Percentiles rank a stretch among this genome's conserved stretches.
These are phyloP conservation scores for Trametes villosa DNA, from an alignment of 768 basidiomycete genomes.

Conservation along the genomic window DNA sequence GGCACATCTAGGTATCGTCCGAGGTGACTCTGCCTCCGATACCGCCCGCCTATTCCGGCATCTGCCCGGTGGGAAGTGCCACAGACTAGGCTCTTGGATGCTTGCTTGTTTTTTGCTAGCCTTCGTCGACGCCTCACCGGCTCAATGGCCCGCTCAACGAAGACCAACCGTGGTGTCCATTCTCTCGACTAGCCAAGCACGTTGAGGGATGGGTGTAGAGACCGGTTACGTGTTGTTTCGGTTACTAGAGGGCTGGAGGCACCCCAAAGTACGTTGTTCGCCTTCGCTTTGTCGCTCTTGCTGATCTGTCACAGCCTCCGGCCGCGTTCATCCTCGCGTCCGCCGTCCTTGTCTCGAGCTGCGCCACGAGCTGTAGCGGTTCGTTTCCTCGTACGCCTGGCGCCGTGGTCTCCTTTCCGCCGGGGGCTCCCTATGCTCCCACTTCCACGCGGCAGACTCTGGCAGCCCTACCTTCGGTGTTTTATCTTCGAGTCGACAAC, in stretches of 20 bases:
- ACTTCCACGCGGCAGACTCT: constrained; percentile 2
- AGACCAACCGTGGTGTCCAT: no score
- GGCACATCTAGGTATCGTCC: background rate
- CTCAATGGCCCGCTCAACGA: no score
- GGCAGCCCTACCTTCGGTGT: background rate
- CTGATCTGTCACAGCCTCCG: no score
- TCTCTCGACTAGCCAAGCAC: background rate
- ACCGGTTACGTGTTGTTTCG: no score
- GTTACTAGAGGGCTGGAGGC: no score
- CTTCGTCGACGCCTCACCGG: no score
- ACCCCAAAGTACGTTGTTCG: no score
- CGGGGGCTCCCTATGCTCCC: background rate
- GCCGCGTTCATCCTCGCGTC: no score
- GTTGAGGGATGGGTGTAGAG: no score
- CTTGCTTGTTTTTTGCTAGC: background rate
- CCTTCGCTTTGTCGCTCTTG: no score
- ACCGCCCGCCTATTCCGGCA: background rate
- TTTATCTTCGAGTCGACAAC: background rate
- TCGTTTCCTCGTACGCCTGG: background rate
- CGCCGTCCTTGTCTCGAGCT: background rate
- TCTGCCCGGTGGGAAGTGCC: background rate
- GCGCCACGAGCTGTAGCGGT: background rate
- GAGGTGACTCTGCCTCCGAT: constrained; percentile 1
- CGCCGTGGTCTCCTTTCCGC: background rate
- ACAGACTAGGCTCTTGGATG: background rate